These are phyloP conservation scores for Taphrina populina DNA, from an alignment of 1,139 yeast genomes.

Conservation along the genomic window DNA sequence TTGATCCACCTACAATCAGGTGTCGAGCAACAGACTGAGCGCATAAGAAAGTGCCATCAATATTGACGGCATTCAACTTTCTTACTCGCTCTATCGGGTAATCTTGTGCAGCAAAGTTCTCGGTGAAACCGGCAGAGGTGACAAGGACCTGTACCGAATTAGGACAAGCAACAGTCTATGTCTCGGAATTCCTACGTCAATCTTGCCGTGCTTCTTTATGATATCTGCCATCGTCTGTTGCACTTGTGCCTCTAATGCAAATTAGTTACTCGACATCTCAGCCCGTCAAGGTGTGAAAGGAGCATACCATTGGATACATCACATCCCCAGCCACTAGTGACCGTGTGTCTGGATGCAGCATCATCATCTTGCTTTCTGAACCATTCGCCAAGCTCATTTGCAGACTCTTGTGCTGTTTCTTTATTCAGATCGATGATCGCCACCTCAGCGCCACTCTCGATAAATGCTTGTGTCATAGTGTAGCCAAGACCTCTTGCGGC, in stretches of 20 bases:
- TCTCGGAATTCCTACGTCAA: constrained; percentile 41
- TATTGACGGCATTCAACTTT: constrained; percentile 69
- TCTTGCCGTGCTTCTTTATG: constrained; percentile 23
- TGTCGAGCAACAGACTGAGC: constrained; percentile 69
- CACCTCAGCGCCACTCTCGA: constrained; percentile 85
- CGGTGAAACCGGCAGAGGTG: constrained; percentile 58
- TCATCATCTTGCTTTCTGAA: constrained; percentile 24
- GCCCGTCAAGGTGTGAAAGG: no score
- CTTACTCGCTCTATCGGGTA: constrained; percentile 76
- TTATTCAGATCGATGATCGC: constrained; percentile 40
- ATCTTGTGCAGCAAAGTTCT: constrained; percentile 54
- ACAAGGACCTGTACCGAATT: constrained; percentile 61
- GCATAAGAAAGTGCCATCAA: constrained; percentile 74
- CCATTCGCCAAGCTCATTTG: constrained; percentile 22
- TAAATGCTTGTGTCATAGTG: constrained; percentile 80
- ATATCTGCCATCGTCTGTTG: constrained; percentile 15
- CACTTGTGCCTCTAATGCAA: constrained; percentile 8
- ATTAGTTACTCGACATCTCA: no score
- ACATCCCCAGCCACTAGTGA: constrained; percentile 29
- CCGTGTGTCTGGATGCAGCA: constrained; percentile 17
- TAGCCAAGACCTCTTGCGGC: constrained; percentile 82
- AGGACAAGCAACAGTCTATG: no score
- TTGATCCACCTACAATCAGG: constrained; percentile 59
- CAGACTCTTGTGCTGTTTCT: constrained; percentile 26
- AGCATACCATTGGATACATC: constrained; percentile 14